Base-by-base conservation (phyloP, 2,329 filamentous ascomycete species). In the Thielaviopsis euricoi region DNA sequence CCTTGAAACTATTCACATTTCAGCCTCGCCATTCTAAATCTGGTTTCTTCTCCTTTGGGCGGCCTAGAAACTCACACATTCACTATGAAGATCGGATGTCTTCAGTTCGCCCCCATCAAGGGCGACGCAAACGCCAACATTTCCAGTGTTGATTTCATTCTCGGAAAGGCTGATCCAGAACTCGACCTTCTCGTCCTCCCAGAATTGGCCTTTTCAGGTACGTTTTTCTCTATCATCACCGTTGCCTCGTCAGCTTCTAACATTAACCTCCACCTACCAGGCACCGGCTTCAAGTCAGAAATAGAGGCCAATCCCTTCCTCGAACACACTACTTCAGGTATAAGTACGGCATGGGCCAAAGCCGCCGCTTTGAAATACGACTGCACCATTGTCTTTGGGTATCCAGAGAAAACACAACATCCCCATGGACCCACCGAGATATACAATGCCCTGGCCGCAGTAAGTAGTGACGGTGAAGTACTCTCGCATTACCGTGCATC, bases 31-130 rank as follows among this genome's bases (percentile, higher is more conserved):
- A n/a, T n/a, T n/a, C n/a, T n/a, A n/a, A n/a, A n/a, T n/a, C n/a
- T n/a, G n/a, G n/a, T n/a, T n/a, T n/a, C n/a, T n/a, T n/a, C n/a
- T n/a, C n/a, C n/a, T n/a, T n/a, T n/a, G n/a, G n/a, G n/a, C n/a
- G n/a, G n/a, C n/a, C n/a, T n/a, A n/a, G n/a, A n/a, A n/a, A n/a
- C n/a, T n/a, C n/a, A n/a, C 17, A 1, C 7, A 13, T 5, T 17
- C 17, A 51, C 12, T 7, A 85, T 85, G 83, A 80, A 77, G 64
- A 80, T 87, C 40, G 85, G 74, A 0, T 85, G 82, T 59, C 71
- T 89, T 7, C 85, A 90, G 67, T 88, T 89, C 62, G 78, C 81
- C 51, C 84, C 86, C 6, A 75, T 82, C 64, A 76, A 90, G 48
- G 86, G 83, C 52, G 78, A 86, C 56, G 71, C 87, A 26, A 71